These are phyloP conservation scores for Actinomortierella ambigua DNA, from an alignment of 371 early-diverging fungal genomes.

Conservation along the genomic window DNA sequence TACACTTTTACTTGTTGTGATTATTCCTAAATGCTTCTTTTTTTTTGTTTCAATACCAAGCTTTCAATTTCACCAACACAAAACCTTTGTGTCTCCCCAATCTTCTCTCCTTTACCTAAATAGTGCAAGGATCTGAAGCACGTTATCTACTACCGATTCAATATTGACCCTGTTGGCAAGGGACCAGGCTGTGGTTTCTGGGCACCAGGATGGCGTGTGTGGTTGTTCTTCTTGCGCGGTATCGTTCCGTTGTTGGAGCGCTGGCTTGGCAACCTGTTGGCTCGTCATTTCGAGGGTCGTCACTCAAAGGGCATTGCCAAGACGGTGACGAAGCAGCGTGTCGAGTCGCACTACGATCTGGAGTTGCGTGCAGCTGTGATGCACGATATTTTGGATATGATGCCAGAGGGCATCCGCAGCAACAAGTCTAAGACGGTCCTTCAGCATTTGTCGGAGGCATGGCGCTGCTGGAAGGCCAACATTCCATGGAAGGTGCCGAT, in stretches of 20 bases:
- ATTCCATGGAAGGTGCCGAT: constrained; percentile 99
- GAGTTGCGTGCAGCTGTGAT: constrained; percentile 97
- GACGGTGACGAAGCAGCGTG: constrained; percentile 99
- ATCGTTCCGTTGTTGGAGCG: constrained; percentile 97
- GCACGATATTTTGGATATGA: constrained; percentile 97
- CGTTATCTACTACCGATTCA: constrained; percentile 92
- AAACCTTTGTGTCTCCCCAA: not conserved
- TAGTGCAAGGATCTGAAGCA: constrained; percentile 94
- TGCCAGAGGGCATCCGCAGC: constrained; percentile 97
- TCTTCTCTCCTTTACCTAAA: not conserved
- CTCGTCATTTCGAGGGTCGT: constrained; percentile 98
- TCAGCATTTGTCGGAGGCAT: constrained; percentile 97
- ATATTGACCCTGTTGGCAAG: constrained; percentile 96
- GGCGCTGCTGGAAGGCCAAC: constrained; percentile 99
- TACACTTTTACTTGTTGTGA: not conserved
- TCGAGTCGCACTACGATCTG: constrained; percentile 97
- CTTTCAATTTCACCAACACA: not conserved
- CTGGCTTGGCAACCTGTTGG: constrained; percentile 97
- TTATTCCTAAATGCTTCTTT: not conserved
- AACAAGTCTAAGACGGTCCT: constrained; percentile 96
- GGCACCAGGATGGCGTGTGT: constrained; percentile 99
- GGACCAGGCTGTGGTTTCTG: constrained; percentile 99
- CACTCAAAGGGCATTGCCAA: constrained; percentile 97
- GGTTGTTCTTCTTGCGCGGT: constrained; percentile 99
- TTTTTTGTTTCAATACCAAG: not conserved